Evolutionary conservation across 208 protist species (phyloP).

Genomic region (Trypanosoma avium): DNA sequence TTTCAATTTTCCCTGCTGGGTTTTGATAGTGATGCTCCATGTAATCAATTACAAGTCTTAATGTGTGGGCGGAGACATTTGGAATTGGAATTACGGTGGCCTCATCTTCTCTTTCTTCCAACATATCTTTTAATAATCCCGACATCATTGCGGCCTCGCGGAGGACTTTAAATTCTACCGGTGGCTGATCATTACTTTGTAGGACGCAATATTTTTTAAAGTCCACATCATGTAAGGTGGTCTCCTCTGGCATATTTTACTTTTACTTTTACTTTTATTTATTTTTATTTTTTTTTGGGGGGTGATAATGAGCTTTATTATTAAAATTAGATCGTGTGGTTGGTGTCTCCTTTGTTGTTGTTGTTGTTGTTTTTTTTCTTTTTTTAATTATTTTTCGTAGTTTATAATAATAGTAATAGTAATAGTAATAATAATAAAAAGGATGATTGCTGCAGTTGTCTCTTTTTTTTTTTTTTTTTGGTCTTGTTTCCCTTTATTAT

Average conservation of each 20-base stretch:
- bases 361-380: too few species aligned
- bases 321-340: too few species aligned
- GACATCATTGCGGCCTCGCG: slow-evolving; percentile 88
- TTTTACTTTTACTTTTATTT: neutral
- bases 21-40: slow-evolving; percentile 91
- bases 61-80: slow-evolving; percentile 88
- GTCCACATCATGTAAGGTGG: slow-evolving; percentile 57
- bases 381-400: too few species aligned
- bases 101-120: slow-evolving; percentile 79
- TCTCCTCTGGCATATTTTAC: slow-evolving; percentile 56
- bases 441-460: neutral
- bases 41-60: slow-evolving; percentile 92
- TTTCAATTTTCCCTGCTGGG: slow-evolving; percentile 81
- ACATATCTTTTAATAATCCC: slow-evolving; percentile 88
- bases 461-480: neutral
- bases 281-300: neutral
- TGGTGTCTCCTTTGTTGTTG: too few species aligned
- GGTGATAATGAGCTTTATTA: too few species aligned
- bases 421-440: too few species aligned
- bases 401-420: too few species aligned
- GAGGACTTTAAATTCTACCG: slow-evolving; percentile 80
- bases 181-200: slow-evolving; percentile 84
- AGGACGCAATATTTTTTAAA: slow-evolving; percentile 86
- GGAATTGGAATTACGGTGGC: slow-evolving; percentile 91
- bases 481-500: neutral